A percentile compares a stretch with the other conserved stretches of the same genome.
Conservation (phyloP, 78 protist species). For the Mantamonas sphyraenae region DNA sequence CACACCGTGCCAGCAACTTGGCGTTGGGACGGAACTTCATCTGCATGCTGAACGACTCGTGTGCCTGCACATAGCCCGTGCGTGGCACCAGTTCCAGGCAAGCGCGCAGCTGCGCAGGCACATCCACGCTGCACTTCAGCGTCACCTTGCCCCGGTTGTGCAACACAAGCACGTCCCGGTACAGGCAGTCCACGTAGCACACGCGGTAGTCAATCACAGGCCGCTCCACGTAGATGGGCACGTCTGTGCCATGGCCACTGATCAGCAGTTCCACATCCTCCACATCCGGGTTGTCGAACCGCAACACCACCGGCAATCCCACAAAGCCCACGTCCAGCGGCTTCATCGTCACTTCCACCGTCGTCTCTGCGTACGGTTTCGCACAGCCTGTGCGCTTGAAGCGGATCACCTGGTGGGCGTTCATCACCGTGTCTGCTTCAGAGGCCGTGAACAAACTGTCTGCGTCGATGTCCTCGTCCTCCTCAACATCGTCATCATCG, state of each 20-base stretch:
- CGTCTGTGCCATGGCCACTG: neutral
- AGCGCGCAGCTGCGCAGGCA: neutral
- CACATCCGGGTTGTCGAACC: neutral
- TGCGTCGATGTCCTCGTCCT: too few species aligned
- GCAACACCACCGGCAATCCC: neutral
- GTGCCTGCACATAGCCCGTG: conserved; percentile 27
- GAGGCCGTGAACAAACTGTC: too few species aligned
- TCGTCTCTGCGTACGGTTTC: neutral
- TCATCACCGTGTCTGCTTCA: too few species aligned
- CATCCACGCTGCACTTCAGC: neutral
- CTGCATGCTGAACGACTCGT: neutral
- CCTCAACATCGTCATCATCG: too few species aligned
- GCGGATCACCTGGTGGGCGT: too few species aligned
- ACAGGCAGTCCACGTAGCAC: conserved; percentile 4
- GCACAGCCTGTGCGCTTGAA: neutral
- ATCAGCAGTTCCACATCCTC: neutral
- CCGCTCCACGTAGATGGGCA: conserved; percentile 22
- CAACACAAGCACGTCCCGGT: conserved; percentile 22
- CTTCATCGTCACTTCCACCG: neutral
- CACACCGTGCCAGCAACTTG: neutral
- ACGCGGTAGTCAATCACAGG: neutral
- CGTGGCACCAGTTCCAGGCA: conserved; percentile 13
- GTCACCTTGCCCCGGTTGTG: conserved; percentile 5
- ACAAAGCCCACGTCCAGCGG: neutral
- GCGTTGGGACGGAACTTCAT: conserved; percentile 3